Base-by-base conservation (phyloP, 176 grass and related monocot species). In the Oryza rufipogon region DNA sequence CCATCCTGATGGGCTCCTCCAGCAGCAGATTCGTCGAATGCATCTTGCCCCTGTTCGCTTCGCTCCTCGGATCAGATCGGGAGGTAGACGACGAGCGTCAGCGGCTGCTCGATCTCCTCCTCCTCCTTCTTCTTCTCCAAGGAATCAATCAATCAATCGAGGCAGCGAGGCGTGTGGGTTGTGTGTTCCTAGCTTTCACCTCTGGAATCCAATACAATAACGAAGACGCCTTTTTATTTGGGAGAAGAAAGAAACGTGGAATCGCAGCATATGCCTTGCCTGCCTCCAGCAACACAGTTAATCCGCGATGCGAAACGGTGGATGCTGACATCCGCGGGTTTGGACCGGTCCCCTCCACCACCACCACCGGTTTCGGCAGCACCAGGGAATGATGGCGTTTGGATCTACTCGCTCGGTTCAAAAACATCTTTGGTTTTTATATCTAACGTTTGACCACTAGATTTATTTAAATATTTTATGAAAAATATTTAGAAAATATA, bases 1-100 rank as follows among this genome's bases (percentile, higher is more conserved):
- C 91, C 96, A 99, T 99, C 88, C 93, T 77, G 88, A 99, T 99
- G 81, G 96, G 96, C 74, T 99, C 96, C 81, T 99, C 93, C 28
- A 99, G 96, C 22, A 99, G 84, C 30, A 99, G 78, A 56, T 99
- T 91, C 2, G 96, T 92, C 19, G 93, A 99, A 84, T 96, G 93
- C 96, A 99, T 96, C 73, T 68, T 92, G 41, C 58, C 58, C 7
- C 8, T 38, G 1, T 41, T 38, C 36, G 5, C 6, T 23, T 63
- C 58, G 22, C 25, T 51, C 78, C 80, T 30, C 60, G 2, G 75
- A 19, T 79, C 68, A 25, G 89, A 76, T 87, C 75, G 70, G 69
- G 42, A 71, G 34, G 34, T 36, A 36, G 34, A 36, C 34, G 34
- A 36, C 34, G 34, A 32, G 30, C 30, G 30, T 32, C 2, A 32